Evolutionary conservation across 257 asterid species (phyloP).

Genomic region (Capsicum pubescens): DNA sequence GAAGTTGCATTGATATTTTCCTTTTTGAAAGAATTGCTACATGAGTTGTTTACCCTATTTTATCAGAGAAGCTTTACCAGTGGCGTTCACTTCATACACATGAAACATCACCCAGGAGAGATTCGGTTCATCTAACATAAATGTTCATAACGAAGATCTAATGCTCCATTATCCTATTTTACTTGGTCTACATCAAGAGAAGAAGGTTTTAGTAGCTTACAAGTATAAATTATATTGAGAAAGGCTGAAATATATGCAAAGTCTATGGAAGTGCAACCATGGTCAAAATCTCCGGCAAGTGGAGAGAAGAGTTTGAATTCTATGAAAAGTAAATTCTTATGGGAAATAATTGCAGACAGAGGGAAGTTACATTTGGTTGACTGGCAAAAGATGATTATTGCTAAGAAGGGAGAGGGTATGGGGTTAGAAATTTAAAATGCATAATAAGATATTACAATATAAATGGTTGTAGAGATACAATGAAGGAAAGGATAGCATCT

Average conservation of each 20-base stretch:
- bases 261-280: not conserved
- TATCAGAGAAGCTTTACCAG: not conserved
- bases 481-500: too few relatives aligned
- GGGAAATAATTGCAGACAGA: too few relatives aligned
- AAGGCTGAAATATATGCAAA: not conserved
- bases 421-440: too few relatives aligned
- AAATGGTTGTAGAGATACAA: too few relatives aligned
- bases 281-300: too few relatives aligned
- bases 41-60: not conserved
- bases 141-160: not conserved
- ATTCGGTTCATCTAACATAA: not conserved
- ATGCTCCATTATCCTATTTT: not conserved
- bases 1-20: not conserved
- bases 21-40: not conserved
- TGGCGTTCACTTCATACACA: constrained; percentile 12
- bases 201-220: not conserved
- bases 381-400: too few relatives aligned
- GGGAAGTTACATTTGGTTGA: too few relatives aligned
- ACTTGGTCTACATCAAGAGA: not conserved
- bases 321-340: too few relatives aligned
- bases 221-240: not conserved
- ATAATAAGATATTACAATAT: too few relatives aligned
- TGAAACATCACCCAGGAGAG: constrained; percentile 13
- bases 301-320: too few relatives aligned
- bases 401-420: too few relatives aligned